Evolutionary conservation across 2,329 filamentous ascomycete species (phyloP), one percentile per base, ranked within the genome.

Genomic region (Didymella pinodella): DNA sequence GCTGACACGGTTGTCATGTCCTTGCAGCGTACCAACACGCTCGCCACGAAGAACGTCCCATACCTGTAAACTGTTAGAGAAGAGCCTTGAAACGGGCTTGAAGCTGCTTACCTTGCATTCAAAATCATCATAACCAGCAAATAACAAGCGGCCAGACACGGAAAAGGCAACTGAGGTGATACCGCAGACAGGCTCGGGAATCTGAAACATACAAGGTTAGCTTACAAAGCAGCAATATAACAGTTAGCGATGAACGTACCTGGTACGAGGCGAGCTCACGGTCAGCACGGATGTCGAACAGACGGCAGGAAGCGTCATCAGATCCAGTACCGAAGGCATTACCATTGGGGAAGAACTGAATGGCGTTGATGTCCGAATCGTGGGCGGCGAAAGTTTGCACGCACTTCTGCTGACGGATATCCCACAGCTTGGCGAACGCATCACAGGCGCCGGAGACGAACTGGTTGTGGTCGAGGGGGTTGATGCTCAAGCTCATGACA

Each of bases 381-480:
- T 98, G 95, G 28, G 95, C 95, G 52, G 95, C 93, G 79, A 99
- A 99, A 2, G 95, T 99, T 84, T 99, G 95, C 51, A 97, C 93
- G 67, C 95, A 96, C 85, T 97, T 97, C 74, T 96, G 94, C 67
- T 95, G 93, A 75, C 95, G 91, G 70, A 98, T 97, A 82, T 99
- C 95, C 95, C 95, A 99, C 57, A 99, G 83, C 82, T 99, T 99
- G 58, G 95, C 95, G 76, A 98, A 99, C 16, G 94, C 93, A 79
- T 99, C 95, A 80, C 95, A 99, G 71, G 95, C 95, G 78, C 95
- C 95, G n/a, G 95, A 98, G 65, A 98, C 95, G 77, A 99, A 99
- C 65, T 96, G 95, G 81, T 98, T 98, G 81, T 97, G 93, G 83
- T 98, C 97, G 63, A 96, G 96, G 1, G 95, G 95, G 82, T 99